phyloP scores from a whole-genome alignment of 768 basidiomycete species.

The Tephrocybe sp. region DNA sequence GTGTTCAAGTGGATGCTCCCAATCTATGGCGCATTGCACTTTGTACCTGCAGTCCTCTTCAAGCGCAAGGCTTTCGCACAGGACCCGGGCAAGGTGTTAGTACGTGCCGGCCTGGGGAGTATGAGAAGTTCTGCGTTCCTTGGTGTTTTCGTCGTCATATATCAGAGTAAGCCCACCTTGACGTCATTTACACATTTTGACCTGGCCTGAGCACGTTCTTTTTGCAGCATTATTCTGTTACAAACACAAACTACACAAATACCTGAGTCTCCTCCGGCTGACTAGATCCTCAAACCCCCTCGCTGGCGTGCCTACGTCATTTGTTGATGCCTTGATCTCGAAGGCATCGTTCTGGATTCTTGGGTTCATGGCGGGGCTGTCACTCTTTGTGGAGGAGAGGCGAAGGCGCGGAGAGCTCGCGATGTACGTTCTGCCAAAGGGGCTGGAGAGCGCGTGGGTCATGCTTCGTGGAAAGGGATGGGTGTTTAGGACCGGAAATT shows the following conservation, averaged over 20 bases:
- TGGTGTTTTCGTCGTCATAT: conserved; percentile 77
- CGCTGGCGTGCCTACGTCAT: conserved; percentile 35
- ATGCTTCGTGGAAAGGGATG: conserved; percentile 72
- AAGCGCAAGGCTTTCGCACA: conserved; percentile 63
- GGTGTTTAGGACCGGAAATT: conserved; percentile 68
- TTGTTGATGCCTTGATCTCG: conserved; percentile 58
- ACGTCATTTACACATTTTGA: neutral
- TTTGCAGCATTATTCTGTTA: conserved; percentile 58
- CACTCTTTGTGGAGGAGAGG: conserved; percentile 85
- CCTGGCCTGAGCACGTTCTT: neutral
- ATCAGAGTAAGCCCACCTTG: conserved; percentile 58
- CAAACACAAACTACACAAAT: conserved; percentile 56
- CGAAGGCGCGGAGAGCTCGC: conserved; percentile 87
- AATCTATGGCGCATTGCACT: conserved; percentile 86
- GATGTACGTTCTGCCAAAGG: conserved; percentile 90
- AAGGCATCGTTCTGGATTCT: conserved; percentile 72
- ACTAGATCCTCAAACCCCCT: conserved; percentile 27
- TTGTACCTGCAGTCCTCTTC: conserved; percentile 84
- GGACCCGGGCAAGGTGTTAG: conserved; percentile 64
- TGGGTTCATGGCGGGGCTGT: conserved; percentile 71
- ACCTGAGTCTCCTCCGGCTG: conserved; percentile 34
- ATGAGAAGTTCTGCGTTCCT: conserved; percentile 85
- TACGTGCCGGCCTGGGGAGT: conserved; percentile 68
- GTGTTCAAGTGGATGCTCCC: conserved; percentile 85
- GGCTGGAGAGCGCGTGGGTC: conserved; percentile 87